Evolutionary conservation across 441 rosid species (phyloP), one percentile per base, ranked within the genome.

Genomic region (Adansonia gregorii): DNA sequence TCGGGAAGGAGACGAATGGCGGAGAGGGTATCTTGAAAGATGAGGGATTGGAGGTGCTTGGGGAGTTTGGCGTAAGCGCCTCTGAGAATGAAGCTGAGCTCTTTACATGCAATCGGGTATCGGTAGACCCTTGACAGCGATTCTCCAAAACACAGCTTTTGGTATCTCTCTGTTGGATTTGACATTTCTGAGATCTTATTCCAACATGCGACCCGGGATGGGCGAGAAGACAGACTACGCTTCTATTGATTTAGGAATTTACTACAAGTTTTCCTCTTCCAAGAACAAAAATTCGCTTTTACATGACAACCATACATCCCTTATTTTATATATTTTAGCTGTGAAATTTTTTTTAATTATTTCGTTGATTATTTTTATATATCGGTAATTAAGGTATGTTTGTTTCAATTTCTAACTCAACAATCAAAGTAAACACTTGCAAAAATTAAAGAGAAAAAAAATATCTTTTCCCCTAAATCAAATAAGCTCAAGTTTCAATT

Each of bases 1-100:
- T 81, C 72, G 39, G 98, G 92, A 78, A 95, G 93, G 67, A 91
- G 87, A 72, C 92, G 93, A 76, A 91, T 89, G 85, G 98, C 92
- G 43, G 92, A 6, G 83, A 90, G 90, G 39, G 85, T 81, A 83
- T 95, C 93, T 17, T 79, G 88, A 67, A 92, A 87, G 88, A 95
- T 78, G 69, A 86, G 55, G 74, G 91, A 82, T 80, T 89, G 94
- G 76, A 91, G 79, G 78, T 85, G 78, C 85, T 93, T 90, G 63
- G 96, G 93, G 61, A 87, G 82, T 48, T 76, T 82, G 75, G n/a
- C 31, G 80, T 91, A 93, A 69, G 89, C 89, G 31, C 77, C 76
- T 66, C 87, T 76, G 24, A 92, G 80, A 65, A 93, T 83, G 54
- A 84, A 88, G 83, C 92, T 85, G 2, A 93, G 85, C 82, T 95